phyloP scores from a whole-genome alignment of 441 rosid genomes.

The Codiaeum variegatum region DNA sequence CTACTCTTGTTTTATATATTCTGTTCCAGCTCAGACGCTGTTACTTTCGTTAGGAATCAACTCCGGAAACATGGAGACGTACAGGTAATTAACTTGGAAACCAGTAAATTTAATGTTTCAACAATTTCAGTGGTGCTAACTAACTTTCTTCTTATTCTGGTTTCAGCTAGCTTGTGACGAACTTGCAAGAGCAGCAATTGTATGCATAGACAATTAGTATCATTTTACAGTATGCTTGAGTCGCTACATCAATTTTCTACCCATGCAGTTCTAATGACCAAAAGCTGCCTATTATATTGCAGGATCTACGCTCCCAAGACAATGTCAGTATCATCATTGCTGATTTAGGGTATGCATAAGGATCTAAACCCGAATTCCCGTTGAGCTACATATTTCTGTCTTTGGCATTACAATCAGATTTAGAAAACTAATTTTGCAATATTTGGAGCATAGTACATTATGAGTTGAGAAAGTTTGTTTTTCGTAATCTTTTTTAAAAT shows the following conservation, averaged over 20 bases:
- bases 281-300: conserved; percentile 26
- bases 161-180: conserved; percentile 83
- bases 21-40: conserved; percentile 71
- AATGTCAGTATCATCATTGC: conserved; percentile 81
- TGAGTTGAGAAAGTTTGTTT: too few relatives aligned
- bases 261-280: background rate
- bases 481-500: too few relatives aligned
- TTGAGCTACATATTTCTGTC: background rate
- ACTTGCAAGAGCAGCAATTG: conserved; percentile 75
- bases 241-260: background rate
- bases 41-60: conserved; percentile 64
- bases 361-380: background rate
- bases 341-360: conserved; percentile 67
- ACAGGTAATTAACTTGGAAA: conserved; percentile 46
- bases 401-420: too few relatives aligned
- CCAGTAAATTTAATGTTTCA: background rate
- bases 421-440: too few relatives aligned
- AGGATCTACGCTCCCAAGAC: conserved; percentile 80
- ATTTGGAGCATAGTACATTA: too few relatives aligned
- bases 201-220: conserved; percentile 22
- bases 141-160: conserved; percentile 20
- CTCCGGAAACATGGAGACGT: conserved; percentile 88
- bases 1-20: conserved; percentile 13
- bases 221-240: conserved; percentile 3
- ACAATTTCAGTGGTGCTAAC: background rate